A percentile compares a stretch with the other conserved stretches of the same genome.
Evolutionary conservation across 331 rosid genomes (phyloP).

Genomic region (Arachis monticola): DNA sequence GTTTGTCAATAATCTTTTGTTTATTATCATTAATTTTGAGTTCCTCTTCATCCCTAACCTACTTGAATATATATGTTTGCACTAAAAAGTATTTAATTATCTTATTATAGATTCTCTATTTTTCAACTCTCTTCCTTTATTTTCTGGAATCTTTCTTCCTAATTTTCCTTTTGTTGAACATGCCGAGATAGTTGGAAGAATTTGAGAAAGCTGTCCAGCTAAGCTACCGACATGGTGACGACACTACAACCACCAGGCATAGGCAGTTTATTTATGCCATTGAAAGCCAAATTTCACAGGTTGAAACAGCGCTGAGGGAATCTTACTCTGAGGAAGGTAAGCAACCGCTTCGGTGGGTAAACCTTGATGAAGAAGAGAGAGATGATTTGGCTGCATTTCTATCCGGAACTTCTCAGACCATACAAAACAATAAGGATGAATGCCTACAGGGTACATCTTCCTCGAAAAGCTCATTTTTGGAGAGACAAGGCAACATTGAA

Average conservation of each 20-base stretch:
- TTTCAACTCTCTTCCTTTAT: constrained; percentile 10
- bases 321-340: constrained; percentile 69
- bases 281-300: constrained; percentile 76
- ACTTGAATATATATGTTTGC: not conserved
- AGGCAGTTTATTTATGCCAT: constrained; percentile 83
- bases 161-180: constrained; percentile 28
- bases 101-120: constrained; percentile 30
- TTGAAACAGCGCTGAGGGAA: constrained; percentile 73
- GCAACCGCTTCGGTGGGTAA: constrained; percentile 86
- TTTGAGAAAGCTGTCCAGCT: constrained; percentile 84
- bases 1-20: constrained; percentile 41
- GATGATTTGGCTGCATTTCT: constrained; percentile 95
- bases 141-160: constrained; percentile 12
- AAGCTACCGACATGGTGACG: constrained; percentile 77
- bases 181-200: constrained; percentile 76
- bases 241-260: constrained; percentile 66
- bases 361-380: constrained; percentile 80
- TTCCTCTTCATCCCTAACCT: constrained; percentile 22
- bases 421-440: constrained; percentile 47
- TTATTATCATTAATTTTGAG: not conserved
- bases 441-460: constrained; percentile 45
- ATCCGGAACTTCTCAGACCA: constrained; percentile 64
- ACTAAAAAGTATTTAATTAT: constrained; percentile 25
- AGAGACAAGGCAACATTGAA: constrained; percentile 47
- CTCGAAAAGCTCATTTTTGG: constrained; percentile 42